A percentile compares a stretch with the other conserved stretches of the same genome.
phyloP scores from a whole-genome alignment of 2,329 filamentous ascomycete species.

The Emericellopsis atlantica region DNA sequence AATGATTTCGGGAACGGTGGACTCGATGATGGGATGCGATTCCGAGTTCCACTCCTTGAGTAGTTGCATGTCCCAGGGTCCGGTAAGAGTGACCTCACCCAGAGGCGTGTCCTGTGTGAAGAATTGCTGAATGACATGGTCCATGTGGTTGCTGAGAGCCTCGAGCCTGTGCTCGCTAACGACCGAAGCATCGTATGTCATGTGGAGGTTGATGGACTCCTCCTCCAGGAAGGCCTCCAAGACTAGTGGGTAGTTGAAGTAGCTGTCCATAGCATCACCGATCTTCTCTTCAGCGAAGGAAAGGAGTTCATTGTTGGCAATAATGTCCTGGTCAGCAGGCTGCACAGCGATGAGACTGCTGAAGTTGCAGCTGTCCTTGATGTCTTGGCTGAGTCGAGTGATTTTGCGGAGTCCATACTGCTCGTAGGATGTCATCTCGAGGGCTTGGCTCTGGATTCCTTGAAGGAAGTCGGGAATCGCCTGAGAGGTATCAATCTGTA shows the following conservation, averaged over 20 bases:
- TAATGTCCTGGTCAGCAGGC: background rate
- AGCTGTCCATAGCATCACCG: background rate
- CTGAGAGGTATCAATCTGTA: constrained; percentile 2
- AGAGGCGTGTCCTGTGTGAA: constrained; percentile 2
- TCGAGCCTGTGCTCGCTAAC: constrained; percentile 3
- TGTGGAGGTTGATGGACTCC: background rate
- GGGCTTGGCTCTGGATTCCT: constrained; percentile 5
- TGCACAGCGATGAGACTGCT: constrained; percentile 8
- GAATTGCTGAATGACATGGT: constrained; percentile 6
- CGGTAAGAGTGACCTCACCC: background rate
- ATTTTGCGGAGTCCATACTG: constrained; percentile 12
- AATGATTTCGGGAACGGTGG: background rate
- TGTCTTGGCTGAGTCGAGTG: constrained; percentile 4
- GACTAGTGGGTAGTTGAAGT: constrained; percentile 3
- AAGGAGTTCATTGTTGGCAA: background rate
- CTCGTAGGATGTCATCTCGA: constrained; percentile 9
- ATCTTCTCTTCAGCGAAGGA: background rate
- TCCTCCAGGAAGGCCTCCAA: background rate
- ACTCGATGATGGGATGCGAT: background rate
- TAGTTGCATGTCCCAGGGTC: constrained; percentile 1
- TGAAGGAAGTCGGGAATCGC: constrained; percentile 6
- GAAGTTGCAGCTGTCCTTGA: constrained; percentile 8
- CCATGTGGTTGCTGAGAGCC: constrained; percentile 5
- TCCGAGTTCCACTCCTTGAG: background rate
- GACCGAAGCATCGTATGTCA: constrained; percentile 1